Percentiles rank a stretch among this genome's conserved stretches.
phyloP scores from a whole-genome alignment of 2,329 filamentous ascomycete genomes.

The Huntiella decipiens region DNA sequence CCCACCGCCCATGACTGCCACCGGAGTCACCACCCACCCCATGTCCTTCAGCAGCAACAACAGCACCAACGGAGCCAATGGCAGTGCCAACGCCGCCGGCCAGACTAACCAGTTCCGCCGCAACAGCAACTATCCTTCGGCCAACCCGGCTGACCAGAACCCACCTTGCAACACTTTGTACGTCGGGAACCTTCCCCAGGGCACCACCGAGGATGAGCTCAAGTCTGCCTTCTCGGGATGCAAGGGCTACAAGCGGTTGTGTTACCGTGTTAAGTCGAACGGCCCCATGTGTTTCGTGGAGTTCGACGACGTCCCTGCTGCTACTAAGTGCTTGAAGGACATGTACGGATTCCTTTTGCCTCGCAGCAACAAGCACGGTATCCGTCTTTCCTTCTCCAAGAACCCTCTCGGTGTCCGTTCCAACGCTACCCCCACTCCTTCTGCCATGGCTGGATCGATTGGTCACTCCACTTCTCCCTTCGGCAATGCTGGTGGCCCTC shows the following conservation, averaged over 20 bases:
- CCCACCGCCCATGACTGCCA: constrained; percentile 23
- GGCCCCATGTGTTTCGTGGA: constrained; percentile 98
- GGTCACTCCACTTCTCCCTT: constrained; percentile 38
- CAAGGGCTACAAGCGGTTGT: constrained; percentile 85
- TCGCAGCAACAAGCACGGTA: constrained; percentile 87
- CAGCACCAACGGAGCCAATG: neutral
- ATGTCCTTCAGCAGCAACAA: constrained; percentile 16
- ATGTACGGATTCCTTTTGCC: constrained; percentile 73
- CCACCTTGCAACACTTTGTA: constrained; percentile 96
- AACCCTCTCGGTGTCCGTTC: constrained; percentile 87
- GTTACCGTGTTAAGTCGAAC: constrained; percentile 85
- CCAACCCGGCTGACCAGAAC: constrained; percentile 89
- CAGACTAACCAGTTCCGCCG: constrained; percentile 6
- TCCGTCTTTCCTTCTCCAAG: constrained; percentile 91
- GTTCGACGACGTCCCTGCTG: constrained; percentile 83
- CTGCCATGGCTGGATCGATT: constrained; percentile 21
- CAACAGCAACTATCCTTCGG: constrained; percentile 49
- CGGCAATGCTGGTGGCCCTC: constrained; percentile 53
- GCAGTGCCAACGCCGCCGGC: neutral
- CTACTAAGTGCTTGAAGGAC: constrained; percentile 77
- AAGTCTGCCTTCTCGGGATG: constrained; percentile 87
- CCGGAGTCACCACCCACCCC: constrained; percentile 37
- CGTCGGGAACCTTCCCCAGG: constrained; percentile 85
- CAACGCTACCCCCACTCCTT: constrained; percentile 6
- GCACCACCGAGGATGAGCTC: constrained; percentile 87